These are phyloP conservation scores for Tothia fuscella DNA, from an alignment of 2,329 filamentous ascomycete genomes.

Conservation along the genomic window DNA sequence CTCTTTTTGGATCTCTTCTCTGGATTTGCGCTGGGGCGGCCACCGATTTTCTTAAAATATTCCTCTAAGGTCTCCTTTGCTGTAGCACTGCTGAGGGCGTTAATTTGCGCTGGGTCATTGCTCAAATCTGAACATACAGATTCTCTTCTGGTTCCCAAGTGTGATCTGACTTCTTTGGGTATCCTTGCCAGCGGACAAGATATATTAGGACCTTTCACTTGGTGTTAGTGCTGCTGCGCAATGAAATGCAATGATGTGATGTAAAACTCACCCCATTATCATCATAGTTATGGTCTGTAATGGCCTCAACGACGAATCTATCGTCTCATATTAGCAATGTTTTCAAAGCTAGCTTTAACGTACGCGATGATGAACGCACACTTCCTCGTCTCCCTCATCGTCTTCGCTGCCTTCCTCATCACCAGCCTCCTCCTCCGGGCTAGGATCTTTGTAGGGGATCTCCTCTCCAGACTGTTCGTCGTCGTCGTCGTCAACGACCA, in stretches of 20 bases:
- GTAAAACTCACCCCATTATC: conserved; percentile 27
- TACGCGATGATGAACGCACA: too few relatives aligned
- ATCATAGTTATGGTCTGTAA: conserved; percentile 52
- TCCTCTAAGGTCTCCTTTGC: conserved; percentile 45
- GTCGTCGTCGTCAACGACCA: neutral
- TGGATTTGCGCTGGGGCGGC: conserved; percentile 31
- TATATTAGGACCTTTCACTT: conserved; percentile 36
- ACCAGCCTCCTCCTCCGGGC: conserved; percentile 16
- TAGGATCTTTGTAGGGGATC: conserved; percentile 17
- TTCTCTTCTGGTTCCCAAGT: conserved; percentile 76
- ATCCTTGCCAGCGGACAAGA: conserved; percentile 75
- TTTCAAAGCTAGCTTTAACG: neutral
- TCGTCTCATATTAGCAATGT: neutral
- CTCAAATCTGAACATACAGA: conserved; percentile 41
- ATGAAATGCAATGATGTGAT: conserved; percentile 15
- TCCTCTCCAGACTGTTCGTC: conserved; percentile 18
- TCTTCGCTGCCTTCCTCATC: conserved; percentile 17
- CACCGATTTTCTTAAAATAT: conserved; percentile 54
- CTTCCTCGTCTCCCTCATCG: conserved; percentile 33
- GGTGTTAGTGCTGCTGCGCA: neutral
- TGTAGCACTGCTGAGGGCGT: conserved; percentile 18
- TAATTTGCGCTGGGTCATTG: too few relatives aligned
- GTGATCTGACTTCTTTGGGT: conserved; percentile 53
- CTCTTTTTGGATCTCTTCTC: conserved; percentile 16
- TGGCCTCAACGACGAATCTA: conserved; percentile 54